Conservation (phyloP, 257 asterid species). For the Jaltomata sinuosa region DNA sequence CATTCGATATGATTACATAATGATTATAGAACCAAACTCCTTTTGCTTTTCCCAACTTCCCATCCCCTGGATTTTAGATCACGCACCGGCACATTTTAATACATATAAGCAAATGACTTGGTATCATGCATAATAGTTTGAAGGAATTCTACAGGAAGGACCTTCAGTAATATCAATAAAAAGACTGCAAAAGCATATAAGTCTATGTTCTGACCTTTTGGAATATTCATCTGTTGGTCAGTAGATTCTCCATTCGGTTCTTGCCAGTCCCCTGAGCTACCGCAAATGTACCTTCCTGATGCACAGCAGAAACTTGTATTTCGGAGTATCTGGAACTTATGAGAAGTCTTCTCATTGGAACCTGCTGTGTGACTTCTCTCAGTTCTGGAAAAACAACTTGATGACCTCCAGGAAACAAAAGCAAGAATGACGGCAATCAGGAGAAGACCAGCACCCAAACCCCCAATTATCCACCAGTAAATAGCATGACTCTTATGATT, state of each 20-base stretch:
- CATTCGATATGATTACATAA: background rate
- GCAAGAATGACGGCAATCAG: conserved; percentile 40
- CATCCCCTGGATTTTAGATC: background rate
- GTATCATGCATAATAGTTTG: background rate
- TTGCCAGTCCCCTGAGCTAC: conserved; percentile 44
- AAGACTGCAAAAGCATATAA: background rate
- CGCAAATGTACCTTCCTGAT: conserved; percentile 53
- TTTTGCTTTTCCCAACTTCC: background rate
- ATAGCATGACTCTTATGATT: conserved; percentile 50
- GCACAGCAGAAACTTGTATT: conserved; percentile 79
- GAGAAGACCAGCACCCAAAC: conserved; percentile 63
- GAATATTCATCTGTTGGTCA: conserved; percentile 66
- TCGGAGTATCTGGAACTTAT: conserved; percentile 68
- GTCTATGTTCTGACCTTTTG: conserved; percentile 46
- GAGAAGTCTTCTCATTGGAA: conserved; percentile 44
- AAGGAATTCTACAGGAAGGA: background rate
- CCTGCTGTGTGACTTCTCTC: conserved; percentile 36
- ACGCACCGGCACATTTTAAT: background rate
- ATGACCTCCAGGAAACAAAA: conserved; percentile 48
- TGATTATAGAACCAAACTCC: background rate
- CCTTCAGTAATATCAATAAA: background rate
- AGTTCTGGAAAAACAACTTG: conserved; percentile 35
- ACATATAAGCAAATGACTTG: background rate
- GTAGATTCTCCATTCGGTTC: conserved; percentile 57
- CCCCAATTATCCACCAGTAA: conserved; percentile 86